Evolutionary conservation across 2,329 filamentous ascomycete genomes (phyloP), one percentile per base, ranked within the genome.

Genomic region (Cryphonectria parasitica): DNA sequence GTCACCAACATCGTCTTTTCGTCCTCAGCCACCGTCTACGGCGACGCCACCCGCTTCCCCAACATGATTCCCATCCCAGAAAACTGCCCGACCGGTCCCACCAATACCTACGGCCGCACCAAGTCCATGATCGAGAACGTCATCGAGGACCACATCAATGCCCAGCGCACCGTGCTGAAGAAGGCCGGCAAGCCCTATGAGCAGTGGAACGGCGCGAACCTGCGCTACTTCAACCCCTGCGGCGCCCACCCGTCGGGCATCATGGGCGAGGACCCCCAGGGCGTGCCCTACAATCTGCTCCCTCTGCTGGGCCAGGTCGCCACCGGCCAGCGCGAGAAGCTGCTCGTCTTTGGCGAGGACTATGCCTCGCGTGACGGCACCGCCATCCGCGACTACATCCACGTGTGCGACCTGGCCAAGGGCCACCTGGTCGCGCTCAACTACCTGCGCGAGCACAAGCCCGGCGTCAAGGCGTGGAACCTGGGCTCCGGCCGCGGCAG

Each of bases 51-150:
- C 62, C 92, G 94, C 79, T 93, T 98, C 84, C 90, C 92, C 76
- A 92, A 97, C 87, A 99, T 99, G 96, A 99, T 99, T 75, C 96
- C 96, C 74, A 99, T 99, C 78, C 96, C 96, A 66, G 96, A 99
- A 85, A 87, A 93, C 82, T 99, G 96, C 87, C 96, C 97, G 72
- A 93, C 97, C 74, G 95, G 94, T 66, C 94, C 96, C 19, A 99
- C 96, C 75, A 99, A 98, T 87, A 94, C 95, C 36, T 99, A 99
- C 83, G 97, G 96, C 74, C 94, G 94, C 83, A 99, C 96, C 74
- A 99, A 99, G 86, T 91, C 93, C 78, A 92, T 91, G 75, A 94
- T 97, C 74, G 96, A 99, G 86, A 88, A 86, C 75, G 91, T 97
- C 82, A 98, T 99, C 80, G 94, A 91, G 75, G 96, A 99, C 82